Evolutionary conservation across 371 early-diverging fungal genomes (phyloP).

Genomic region (Chytridium lagenaria): DNA sequence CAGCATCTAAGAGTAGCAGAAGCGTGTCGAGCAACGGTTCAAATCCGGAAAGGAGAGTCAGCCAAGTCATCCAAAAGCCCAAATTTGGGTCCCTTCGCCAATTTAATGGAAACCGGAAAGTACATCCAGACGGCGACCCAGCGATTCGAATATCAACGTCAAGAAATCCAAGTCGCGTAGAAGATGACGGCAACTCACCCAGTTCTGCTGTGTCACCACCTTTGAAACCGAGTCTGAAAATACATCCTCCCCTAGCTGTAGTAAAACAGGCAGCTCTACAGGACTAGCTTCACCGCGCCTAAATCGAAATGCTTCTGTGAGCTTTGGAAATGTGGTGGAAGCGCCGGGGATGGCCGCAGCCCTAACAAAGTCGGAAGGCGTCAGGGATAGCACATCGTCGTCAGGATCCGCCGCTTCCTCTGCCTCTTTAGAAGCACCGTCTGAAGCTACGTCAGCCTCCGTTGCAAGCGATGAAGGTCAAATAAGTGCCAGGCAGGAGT

Average conservation of each 20-base stretch:
- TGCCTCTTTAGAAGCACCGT: background rate
- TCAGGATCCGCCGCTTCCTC: background rate
- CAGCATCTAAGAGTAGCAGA: background rate
- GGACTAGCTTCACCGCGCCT: no score
- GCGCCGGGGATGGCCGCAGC: background rate
- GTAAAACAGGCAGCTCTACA: no score
- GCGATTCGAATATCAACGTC: background rate
- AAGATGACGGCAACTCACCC: background rate
- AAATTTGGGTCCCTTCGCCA: conserved; percentile 2
- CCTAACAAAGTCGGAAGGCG: background rate
- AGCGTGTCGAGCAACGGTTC: background rate
- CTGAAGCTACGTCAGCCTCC: background rate
- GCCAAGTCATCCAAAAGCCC: background rate
- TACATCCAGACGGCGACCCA: background rate
- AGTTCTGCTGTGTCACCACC: background rate
- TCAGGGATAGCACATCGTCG: background rate
- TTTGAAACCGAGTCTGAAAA: background rate
- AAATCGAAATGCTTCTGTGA: no score
- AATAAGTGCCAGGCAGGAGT: no score
- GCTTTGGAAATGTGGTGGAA: background rate
- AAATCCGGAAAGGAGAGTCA: background rate
- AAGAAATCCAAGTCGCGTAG: no score
- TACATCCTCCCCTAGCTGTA: no score
- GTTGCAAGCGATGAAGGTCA: background rate
- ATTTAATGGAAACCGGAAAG: background rate